Conservation (phyloP, 2,329 filamentous ascomycete genomes). For the Alternaria sp. region DNA sequence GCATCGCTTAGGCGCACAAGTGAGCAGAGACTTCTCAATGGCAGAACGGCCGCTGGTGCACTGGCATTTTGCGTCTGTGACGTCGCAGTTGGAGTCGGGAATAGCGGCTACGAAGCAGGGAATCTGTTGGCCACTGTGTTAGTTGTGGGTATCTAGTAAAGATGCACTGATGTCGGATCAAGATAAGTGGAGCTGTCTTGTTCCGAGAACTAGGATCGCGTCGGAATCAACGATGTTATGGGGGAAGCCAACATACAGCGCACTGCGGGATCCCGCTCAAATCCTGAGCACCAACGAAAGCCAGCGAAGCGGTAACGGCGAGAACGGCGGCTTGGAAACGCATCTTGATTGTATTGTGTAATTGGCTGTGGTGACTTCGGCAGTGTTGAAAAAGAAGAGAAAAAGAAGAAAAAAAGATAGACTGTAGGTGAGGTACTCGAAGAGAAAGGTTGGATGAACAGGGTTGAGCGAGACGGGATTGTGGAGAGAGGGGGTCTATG, state of each 20-base stretch:
- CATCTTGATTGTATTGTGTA: conserved; percentile 33
- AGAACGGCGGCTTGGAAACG: conserved; percentile 40
- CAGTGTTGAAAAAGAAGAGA: no score
- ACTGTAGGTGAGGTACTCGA: conserved; percentile 1
- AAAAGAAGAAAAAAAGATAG: background rate
- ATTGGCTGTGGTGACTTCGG: background rate
- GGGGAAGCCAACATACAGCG: conserved; percentile 41
- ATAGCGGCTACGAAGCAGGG: conserved; percentile 60
- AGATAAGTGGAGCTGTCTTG: background rate
- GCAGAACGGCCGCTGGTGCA: conserved; percentile 56
- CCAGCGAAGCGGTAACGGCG: conserved; percentile 40
- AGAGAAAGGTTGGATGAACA: background rate
- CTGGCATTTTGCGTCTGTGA: conserved; percentile 61
- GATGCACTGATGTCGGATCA: background rate
- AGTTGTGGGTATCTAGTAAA: background rate
- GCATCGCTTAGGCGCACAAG: conserved; percentile 53
- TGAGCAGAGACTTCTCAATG: conserved; percentile 52
- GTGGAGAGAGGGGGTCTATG: conserved; percentile 5
- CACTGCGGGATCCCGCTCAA: conserved; percentile 42
- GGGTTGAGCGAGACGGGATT: conserved; percentile 2
- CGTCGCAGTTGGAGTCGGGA: conserved; percentile 57
- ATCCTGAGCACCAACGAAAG: conserved; percentile 42
- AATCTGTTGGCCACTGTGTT: conserved; percentile 42
- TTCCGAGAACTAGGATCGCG: background rate
- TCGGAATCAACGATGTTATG: background rate